A percentile compares a stretch with the other conserved stretches of the same genome.
These are phyloP conservation scores for Fusarium nanum DNA, from an alignment of 2,329 filamentous ascomycete species.

Conservation along the genomic window DNA sequence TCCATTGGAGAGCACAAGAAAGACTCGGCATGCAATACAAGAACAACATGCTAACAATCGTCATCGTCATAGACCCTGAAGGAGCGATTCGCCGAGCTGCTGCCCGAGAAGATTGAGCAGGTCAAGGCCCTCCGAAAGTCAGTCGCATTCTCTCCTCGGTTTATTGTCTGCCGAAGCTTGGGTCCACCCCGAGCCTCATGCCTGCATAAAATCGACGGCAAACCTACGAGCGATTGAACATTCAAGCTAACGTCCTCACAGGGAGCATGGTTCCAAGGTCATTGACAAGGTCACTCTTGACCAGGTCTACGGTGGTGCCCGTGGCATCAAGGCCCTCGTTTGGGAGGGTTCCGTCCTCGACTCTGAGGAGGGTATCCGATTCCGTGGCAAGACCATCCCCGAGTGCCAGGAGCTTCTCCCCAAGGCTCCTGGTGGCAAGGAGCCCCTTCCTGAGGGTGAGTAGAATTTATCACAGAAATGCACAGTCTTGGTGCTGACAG, in stretches of 20 bases:
- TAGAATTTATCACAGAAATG: not conserved
- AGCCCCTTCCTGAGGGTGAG: constrained; percentile 93
- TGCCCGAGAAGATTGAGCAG: constrained; percentile 97
- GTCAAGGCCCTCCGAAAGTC: constrained; percentile 99
- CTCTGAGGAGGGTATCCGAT: constrained; percentile 98
- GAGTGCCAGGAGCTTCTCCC: constrained; percentile 98
- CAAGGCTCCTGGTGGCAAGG: constrained; percentile 94
- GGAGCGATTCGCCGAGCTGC: constrained; percentile 95
- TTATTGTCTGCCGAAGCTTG: constrained; percentile 27
- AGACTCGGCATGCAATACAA: not conserved
- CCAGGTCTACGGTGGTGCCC: constrained; percentile 99
- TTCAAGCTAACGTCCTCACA: constrained; percentile 53
- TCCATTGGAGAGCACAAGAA: constrained; percentile 2
- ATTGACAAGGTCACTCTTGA: constrained; percentile 98
- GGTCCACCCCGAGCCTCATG: constrained; percentile 25
- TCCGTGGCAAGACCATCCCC: constrained; percentile 98
- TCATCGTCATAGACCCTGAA: constrained; percentile 79
- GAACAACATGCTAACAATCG: constrained; percentile 13
- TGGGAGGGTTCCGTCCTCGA: constrained; percentile 99
- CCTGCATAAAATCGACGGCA: constrained; percentile 4
- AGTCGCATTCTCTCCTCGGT: constrained; percentile 52
- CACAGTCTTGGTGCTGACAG: constrained; percentile 27
- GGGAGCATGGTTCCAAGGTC: constrained; percentile 95
- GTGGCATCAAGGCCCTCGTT: constrained; percentile 97
- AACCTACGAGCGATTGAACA: constrained; percentile 18